Evolutionary conservation across 805 yeast species (phyloP).

Genomic region (Candida insectalens): DNA sequence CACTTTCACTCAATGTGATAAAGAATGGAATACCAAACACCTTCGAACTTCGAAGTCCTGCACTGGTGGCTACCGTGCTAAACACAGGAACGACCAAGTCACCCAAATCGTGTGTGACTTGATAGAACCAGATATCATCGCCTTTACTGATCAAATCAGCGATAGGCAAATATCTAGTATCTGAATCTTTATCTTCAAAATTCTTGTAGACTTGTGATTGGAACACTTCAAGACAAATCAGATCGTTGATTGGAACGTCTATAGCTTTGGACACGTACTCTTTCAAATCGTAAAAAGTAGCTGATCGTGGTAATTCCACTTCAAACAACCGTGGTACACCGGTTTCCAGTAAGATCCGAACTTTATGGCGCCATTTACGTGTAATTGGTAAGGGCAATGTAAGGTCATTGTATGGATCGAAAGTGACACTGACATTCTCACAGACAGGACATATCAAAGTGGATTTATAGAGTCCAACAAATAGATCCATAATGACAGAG

Average conservation of each 20-base stretch:
- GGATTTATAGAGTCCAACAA: constrained; percentile 86
- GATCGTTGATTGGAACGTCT: constrained; percentile 24
- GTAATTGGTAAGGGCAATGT: constrained; percentile 82
- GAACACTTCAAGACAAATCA: constrained; percentile 55
- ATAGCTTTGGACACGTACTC: constrained; percentile 44
- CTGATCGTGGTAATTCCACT: constrained; percentile 60
- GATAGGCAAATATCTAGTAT: constrained; percentile 53
- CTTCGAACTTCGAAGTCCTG: constrained; percentile 29
- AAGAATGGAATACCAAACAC: constrained; percentile 75
- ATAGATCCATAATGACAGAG: constrained; percentile 74
- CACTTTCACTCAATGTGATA: constrained; percentile 43
- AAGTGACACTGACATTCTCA: constrained; percentile 69
- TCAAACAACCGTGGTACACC: constrained; percentile 45
- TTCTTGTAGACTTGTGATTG: constrained; percentile 59
- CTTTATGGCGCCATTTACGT: constrained; percentile 58
- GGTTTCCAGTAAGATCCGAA: constrained; percentile 52
- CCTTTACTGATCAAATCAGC: constrained; percentile 52
- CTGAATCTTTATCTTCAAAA: constrained; percentile 47
- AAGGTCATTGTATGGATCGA: constrained; percentile 87
- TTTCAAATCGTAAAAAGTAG: constrained; percentile 57
- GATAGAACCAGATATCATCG: constrained; percentile 62
- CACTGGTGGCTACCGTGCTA: constrained; percentile 30
- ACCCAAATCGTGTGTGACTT: constrained; percentile 29
- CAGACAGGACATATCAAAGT: constrained; percentile 86
- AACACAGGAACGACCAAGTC: constrained; percentile 55